Conservation (phyloP, 495 filamentous ascomycete genomes). For the Trypethelium eluteriae region DNA sequence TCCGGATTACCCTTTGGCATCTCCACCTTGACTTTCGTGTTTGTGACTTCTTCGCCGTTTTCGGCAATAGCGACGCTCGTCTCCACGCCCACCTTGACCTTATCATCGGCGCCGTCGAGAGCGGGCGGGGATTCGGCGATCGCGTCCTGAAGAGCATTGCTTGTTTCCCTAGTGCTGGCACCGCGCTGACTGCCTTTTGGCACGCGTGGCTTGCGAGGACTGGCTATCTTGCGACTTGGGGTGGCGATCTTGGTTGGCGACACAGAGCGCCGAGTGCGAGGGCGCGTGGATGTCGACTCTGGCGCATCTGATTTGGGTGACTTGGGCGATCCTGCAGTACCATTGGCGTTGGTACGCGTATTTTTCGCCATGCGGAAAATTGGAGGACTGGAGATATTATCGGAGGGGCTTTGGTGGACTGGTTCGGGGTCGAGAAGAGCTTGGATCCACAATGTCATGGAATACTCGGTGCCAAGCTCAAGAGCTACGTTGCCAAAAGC, state of each 20-base stretch:
- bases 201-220: constrained; percentile 66
- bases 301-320: constrained; percentile 33
- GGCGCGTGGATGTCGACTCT: constrained; percentile 40
- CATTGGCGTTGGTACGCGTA: not conserved
- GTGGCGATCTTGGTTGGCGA: constrained; percentile 51
- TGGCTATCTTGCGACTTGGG: constrained; percentile 44
- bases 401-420: constrained; percentile 43
- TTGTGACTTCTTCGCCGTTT: constrained; percentile 53
- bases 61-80: constrained; percentile 48
- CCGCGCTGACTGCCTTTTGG: constrained; percentile 47
- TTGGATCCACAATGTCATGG: constrained; percentile 76
- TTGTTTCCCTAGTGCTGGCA: constrained; percentile 34
- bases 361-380: constrained; percentile 30
- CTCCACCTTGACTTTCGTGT: constrained; percentile 74
- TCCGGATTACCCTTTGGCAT: constrained; percentile 59
- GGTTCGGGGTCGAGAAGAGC: constrained; percentile 79
- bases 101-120: constrained; percentile 43
- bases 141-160: constrained; percentile 12
- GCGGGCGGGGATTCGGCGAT: constrained; percentile 12
- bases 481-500: constrained; percentile 51
- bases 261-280: constrained; percentile 45
- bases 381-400: constrained; percentile 36
- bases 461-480: constrained; percentile 72
- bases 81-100: constrained; percentile 56
- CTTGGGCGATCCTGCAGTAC: not conserved